phyloP scores from a whole-genome alignment of 2,329 filamentous ascomycete species.

The Penicillium brasilianum region DNA sequence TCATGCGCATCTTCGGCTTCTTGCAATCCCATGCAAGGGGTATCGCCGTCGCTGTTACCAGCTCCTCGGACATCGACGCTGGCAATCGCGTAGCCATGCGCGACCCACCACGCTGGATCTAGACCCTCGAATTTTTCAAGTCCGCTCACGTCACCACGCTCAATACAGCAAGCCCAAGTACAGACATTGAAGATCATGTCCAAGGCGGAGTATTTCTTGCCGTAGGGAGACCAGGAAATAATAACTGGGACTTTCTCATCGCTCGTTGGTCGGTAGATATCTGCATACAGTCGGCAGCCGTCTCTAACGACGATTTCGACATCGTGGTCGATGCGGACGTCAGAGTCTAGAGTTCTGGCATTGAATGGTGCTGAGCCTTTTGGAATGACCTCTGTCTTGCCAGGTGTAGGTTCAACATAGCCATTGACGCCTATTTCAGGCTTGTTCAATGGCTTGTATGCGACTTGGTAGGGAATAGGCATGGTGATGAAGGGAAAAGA shows the following conservation, averaged over 20 bases:
- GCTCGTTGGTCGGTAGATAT: constrained; percentile 51
- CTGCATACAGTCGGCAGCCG: constrained; percentile 49
- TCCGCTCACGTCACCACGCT: constrained; percentile 25
- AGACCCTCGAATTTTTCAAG: constrained; percentile 51
- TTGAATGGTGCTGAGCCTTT: constrained; percentile 47
- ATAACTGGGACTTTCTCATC: constrained; percentile 51
- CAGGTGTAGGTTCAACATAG: constrained; percentile 15
- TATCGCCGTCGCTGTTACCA: constrained; percentile 41
- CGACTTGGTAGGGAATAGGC: constrained; percentile 13
- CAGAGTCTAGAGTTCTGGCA: constrained; percentile 41
- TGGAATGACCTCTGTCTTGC: constrained; percentile 46
- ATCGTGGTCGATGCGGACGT: constrained; percentile 53
- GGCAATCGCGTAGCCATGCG: constrained; percentile 41
- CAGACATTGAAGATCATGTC: constrained; percentile 45
- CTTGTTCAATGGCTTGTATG: constrained; percentile 6
- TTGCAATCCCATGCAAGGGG: constrained; percentile 47
- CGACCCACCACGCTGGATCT: constrained; percentile 44
- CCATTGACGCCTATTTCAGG: constrained; percentile 12
- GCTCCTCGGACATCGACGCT: constrained; percentile 42
- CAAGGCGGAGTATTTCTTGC: constrained; percentile 51
- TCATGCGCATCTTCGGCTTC: constrained; percentile 54
- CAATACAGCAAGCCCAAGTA: constrained; percentile 46
- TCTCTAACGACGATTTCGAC: constrained; percentile 52
- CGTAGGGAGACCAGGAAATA: constrained; percentile 52
- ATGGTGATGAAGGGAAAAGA: neutral